phyloP scores from a whole-genome alignment of 2,329 filamentous ascomycete genomes.

The Ophiostoma angusticollis region DNA sequence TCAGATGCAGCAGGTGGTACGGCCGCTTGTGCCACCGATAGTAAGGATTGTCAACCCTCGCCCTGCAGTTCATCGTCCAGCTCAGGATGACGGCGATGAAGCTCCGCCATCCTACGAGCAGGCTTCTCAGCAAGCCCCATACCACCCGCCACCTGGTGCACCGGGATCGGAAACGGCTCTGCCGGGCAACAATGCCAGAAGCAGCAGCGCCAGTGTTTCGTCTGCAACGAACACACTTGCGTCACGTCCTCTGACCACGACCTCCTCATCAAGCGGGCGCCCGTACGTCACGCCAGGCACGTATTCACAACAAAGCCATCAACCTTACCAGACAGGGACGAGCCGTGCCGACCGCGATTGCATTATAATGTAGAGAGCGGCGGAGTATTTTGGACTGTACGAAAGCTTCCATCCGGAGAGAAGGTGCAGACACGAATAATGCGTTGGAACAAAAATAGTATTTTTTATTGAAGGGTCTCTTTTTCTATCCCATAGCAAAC shows the following conservation, averaged over 20 bases:
- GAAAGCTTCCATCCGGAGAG: too few species aligned
- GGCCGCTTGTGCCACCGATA: slow-evolving; percentile 33
- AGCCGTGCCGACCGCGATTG: slow-evolving; percentile 3
- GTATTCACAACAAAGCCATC: neutral
- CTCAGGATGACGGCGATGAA: slow-evolving; percentile 29
- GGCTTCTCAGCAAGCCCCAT: slow-evolving; percentile 37
- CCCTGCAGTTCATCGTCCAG: slow-evolving; percentile 22
- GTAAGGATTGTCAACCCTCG: slow-evolving; percentile 1
- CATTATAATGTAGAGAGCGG: slow-evolving; percentile 6
- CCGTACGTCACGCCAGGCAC: neutral
- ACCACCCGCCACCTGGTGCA: slow-evolving; percentile 37
- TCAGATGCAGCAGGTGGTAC: slow-evolving; percentile 21
- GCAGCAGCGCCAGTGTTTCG: neutral
- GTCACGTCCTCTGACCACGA: neutral
- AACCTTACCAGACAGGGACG: neutral
- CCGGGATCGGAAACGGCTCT: slow-evolving; percentile 5
- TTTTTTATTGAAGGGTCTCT: too few species aligned
- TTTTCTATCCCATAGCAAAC: too few species aligned
- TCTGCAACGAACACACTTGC: neutral
- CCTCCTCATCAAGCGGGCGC: neutral
- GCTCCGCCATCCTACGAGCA: slow-evolving; percentile 47
- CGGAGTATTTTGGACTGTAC: too few species aligned
- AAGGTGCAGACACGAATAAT: too few species aligned
- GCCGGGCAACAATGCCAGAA: neutral
- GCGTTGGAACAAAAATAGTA: too few species aligned